Percentiles rank a stretch among this genome's conserved stretches.
Conservation (phyloP, 768 basidiomycete genomes). For the Hericium erinaceus region DNA sequence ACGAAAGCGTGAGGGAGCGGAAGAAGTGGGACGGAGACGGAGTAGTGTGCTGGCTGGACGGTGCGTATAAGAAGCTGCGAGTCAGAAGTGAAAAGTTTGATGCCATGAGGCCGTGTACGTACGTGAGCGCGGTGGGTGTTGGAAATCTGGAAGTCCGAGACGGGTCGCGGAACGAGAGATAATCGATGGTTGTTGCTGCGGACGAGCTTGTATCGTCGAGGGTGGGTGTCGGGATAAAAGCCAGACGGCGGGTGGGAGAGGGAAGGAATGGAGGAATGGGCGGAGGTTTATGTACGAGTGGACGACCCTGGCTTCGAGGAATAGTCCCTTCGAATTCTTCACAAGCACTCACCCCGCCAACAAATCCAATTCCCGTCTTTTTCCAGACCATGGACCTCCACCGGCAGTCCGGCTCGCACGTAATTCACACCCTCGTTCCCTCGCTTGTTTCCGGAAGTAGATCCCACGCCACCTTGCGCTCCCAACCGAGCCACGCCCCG, state of each 20-base stretch:
- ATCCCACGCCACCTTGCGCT: background rate
- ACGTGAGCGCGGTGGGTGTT: background rate
- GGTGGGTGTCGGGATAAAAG: background rate
- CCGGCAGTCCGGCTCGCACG: background rate
- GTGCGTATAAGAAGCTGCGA: background rate
- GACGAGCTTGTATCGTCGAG: background rate
- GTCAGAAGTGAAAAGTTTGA: background rate
- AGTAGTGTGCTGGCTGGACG: background rate
- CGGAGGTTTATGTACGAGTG: background rate
- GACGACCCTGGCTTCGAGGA: background rate
- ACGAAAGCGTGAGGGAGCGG: background rate
- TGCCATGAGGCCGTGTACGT: background rate
- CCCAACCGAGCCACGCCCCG: background rate
- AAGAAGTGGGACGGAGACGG: background rate
- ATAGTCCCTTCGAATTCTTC: background rate
- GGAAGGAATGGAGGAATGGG: background rate
- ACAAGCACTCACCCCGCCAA: background rate
- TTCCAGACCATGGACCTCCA: background rate
- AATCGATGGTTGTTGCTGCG: background rate
- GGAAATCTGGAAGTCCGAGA: background rate
- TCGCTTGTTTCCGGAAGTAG: background rate
- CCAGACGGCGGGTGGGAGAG: background rate
- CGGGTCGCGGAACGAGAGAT: background rate
- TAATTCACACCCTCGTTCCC: background rate
- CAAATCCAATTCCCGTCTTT: background rate